phyloP scores from a whole-genome alignment of 306 rosid species.

The Trifolium subterraneum region DNA sequence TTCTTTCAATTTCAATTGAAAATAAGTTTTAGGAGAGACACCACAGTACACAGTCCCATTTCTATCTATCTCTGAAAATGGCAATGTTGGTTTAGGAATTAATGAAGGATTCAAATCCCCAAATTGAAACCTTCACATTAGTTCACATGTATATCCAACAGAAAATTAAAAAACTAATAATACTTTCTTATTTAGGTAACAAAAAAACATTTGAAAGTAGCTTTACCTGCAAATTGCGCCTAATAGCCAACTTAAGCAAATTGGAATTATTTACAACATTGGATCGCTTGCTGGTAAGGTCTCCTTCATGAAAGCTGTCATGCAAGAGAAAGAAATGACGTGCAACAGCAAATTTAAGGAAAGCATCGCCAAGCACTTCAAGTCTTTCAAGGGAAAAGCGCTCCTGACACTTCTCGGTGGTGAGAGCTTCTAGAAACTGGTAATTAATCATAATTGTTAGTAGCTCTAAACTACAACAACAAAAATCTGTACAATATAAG shows the following conservation, averaged over 20 bases:
- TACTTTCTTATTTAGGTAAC: neutral
- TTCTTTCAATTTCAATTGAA: neutral
- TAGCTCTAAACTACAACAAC: conserved; percentile 26
- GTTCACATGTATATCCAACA: conserved; percentile 14
- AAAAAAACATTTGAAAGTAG: conserved; percentile 28
- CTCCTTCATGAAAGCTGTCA: conserved; percentile 83
- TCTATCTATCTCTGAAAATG: no score
- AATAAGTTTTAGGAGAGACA: neutral
- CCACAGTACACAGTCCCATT: neutral
- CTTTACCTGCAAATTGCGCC: conserved; percentile 80
- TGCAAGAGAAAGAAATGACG: conserved; percentile 77
- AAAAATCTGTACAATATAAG: conserved; percentile 33
- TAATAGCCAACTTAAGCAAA: conserved; percentile 76
- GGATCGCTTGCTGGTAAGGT: conserved; percentile 78
- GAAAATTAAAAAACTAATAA: conserved; percentile 19
- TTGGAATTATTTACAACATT: conserved; percentile 73
- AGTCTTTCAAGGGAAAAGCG: conserved; percentile 95
- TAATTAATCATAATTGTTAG: conserved; percentile 44
- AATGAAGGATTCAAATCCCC: neutral
- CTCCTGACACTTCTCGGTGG: conserved; percentile 94
- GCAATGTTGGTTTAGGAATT: no score
- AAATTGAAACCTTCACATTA: conserved; percentile 10
- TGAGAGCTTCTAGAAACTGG: conserved; percentile 90
- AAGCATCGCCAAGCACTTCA: conserved; percentile 95
- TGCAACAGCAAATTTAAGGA: conserved; percentile 86